Conservation (phyloP, 441 rosid genomes). For the Populus hybrid region DNA sequence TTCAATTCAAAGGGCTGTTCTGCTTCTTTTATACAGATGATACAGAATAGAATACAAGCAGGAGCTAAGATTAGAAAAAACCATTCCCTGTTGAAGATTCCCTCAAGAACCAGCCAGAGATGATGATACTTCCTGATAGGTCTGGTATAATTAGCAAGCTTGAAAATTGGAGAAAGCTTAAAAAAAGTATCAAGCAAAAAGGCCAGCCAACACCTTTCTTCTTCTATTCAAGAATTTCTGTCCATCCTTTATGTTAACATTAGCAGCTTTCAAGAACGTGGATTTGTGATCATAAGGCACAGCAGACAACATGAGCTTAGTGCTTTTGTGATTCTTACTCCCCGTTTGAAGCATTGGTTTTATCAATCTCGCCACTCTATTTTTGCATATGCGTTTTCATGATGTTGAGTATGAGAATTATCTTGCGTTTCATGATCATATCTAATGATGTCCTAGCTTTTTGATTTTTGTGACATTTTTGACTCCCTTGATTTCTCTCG, state of each 20-base stretch:
- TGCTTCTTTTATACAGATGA: background rate
- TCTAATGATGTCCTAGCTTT: background rate
- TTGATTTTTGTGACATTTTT: too few species aligned
- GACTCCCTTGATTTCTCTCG: background rate
- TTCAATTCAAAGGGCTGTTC: slow-evolving; percentile 1
- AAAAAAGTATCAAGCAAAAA: slow-evolving; percentile 1
- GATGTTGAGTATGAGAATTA: background rate
- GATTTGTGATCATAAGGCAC: background rate
- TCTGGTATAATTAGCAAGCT: slow-evolving; percentile 8
- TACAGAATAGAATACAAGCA: slow-evolving; percentile 12
- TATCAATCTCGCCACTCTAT: background rate
- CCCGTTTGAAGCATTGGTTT: background rate
- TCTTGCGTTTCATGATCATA: background rate
- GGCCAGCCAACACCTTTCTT: background rate
- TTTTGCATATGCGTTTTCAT: background rate
- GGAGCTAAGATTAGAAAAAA: background rate
- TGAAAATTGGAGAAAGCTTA: slow-evolving; percentile 4
- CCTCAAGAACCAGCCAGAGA: slow-evolving; percentile 20
- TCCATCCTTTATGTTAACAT: background rate
- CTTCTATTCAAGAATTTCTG: background rate
- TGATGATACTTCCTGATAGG: slow-evolving; percentile 15
- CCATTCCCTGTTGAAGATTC: slow-evolving; percentile 26
- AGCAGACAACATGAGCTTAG: slow-evolving; percentile 4
- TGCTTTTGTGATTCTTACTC: background rate
- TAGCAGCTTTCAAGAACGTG: slow-evolving; percentile 2